Conservation (phyloP, 495 filamentous ascomycete species). For the Lichenothelia convexa region DNA sequence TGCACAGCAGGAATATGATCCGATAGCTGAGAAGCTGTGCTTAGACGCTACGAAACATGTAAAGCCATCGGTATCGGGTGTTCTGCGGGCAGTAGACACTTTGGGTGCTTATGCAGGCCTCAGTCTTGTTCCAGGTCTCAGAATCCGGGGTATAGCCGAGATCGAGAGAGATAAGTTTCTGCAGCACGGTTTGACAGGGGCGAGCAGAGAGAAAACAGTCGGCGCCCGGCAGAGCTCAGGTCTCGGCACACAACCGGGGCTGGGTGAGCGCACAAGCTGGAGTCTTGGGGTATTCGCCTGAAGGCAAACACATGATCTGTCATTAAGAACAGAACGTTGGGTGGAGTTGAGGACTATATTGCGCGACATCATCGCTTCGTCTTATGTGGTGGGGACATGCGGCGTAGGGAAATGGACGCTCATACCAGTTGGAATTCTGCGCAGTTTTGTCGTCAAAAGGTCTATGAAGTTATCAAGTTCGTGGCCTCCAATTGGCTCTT, state of each 20-base stretch:
- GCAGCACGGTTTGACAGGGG: constrained; percentile 56
- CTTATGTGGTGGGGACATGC: too few relatives aligned
- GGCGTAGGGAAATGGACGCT: too few relatives aligned
- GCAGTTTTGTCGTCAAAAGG: too few relatives aligned
- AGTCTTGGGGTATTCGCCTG: constrained; percentile 65
- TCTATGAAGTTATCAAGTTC: too few relatives aligned
- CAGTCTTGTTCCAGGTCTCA: constrained; percentile 54
- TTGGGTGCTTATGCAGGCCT: constrained; percentile 80
- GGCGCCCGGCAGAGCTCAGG: constrained; percentile 27
- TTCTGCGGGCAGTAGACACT: constrained; percentile 59
- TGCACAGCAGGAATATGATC: constrained; percentile 34
- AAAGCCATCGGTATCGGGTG: constrained; percentile 31
- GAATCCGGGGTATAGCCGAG: constrained; percentile 59
- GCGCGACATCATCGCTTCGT: too few relatives aligned
- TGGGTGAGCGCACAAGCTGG: constrained; percentile 49
- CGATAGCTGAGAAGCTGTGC: constrained; percentile 44
- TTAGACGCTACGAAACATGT: constrained; percentile 29
- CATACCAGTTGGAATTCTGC: too few relatives aligned
- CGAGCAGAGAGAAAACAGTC: constrained; percentile 42
- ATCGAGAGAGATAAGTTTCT: constrained; percentile 75
- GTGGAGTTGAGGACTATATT: too few relatives aligned
- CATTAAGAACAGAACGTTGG: too few relatives aligned
- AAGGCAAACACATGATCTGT: too few relatives aligned
- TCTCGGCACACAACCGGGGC: constrained; percentile 26
- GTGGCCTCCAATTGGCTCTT: too few relatives aligned